A percentile compares a stretch with the other conserved stretches of the same genome.
Evolutionary conservation across 352 stramenopile genomes (phyloP).

Genomic region (Pythium inflatum): DNA sequence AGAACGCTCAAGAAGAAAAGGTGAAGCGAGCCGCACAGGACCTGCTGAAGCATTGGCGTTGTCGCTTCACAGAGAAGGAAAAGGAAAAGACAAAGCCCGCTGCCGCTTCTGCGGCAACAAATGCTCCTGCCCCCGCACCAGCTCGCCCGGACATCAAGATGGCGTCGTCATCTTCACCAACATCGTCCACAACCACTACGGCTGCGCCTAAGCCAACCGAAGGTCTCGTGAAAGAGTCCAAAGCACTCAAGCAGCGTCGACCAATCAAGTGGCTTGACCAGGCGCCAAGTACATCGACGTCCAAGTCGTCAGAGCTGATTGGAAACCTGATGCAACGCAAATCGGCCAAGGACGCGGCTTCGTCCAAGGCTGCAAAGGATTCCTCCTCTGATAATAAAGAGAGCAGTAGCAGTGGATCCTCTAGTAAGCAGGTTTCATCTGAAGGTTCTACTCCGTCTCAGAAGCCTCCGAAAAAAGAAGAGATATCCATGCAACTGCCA

Average conservation of each 20-base stretch:
- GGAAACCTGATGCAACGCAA: slow-evolving; percentile 85
- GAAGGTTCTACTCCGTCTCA: slow-evolving; percentile 16
- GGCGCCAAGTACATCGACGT: slow-evolving; percentile 45
- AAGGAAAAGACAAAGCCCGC: slow-evolving; percentile 43
- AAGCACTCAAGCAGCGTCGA: slow-evolving; percentile 60
- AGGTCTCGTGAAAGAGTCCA: slow-evolving; percentile 35
- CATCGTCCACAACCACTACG: neutral
- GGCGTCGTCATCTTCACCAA: neutral
- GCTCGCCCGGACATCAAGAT: neutral
- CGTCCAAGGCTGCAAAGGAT: slow-evolving; percentile 47
- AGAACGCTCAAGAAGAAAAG: slow-evolving; percentile 75
- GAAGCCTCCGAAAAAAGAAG: slow-evolving; percentile 40
- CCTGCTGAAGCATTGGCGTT: slow-evolving; percentile 84
- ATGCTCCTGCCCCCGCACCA: neutral
- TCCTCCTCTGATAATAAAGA: slow-evolving; percentile 35
- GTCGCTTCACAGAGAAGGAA: slow-evolving; percentile 86
- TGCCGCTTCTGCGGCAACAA: slow-evolving; percentile 19
- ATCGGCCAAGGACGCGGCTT: slow-evolving; percentile 69
- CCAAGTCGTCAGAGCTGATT: slow-evolving; percentile 81
- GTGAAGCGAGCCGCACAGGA: slow-evolving; percentile 81
- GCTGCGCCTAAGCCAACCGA: slow-evolving; percentile 25
- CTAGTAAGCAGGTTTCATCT: slow-evolving; percentile 34
- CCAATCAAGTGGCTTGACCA: slow-evolving; percentile 81
- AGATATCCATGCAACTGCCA: slow-evolving; percentile 59
- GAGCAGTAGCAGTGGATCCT: slow-evolving; percentile 30